Evolutionary conservation across 768 basidiomycete genomes (phyloP).

Genomic region (Steccherinum ochraceum): DNA sequence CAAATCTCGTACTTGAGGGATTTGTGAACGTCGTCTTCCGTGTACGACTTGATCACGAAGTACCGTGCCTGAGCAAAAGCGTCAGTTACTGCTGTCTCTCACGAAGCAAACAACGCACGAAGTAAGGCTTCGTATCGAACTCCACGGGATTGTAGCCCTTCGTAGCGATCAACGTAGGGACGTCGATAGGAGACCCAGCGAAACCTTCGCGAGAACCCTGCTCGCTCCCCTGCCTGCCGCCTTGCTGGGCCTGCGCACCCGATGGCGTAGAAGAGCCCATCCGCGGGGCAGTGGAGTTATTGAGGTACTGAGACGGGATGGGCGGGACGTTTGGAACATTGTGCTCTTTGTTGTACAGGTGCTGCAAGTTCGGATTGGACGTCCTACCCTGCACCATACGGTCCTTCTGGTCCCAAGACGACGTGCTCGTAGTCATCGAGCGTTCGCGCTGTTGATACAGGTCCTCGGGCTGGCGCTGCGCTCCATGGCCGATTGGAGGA

Average conservation of each 20-base stretch:
- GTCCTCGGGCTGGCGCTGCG: slow-evolving; percentile 19
- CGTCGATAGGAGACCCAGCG: slow-evolving; percentile 69
- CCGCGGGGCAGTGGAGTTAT: slow-evolving; percentile 33
- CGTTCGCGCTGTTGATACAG: slow-evolving; percentile 25
- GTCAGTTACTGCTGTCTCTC: neutral
- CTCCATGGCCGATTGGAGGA: slow-evolving; percentile 35
- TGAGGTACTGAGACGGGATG: slow-evolving; percentile 69
- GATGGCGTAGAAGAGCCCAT: slow-evolving; percentile 15
- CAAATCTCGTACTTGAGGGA: slow-evolving; percentile 96
- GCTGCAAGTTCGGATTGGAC: slow-evolving; percentile 68
- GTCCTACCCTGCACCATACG: slow-evolving; percentile 46
- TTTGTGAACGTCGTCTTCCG: slow-evolving; percentile 98
- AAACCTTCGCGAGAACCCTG: slow-evolving; percentile 25
- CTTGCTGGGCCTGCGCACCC: slow-evolving; percentile 13
- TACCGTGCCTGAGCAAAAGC: slow-evolving; percentile 61
- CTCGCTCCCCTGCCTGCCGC: slow-evolving; percentile 33
- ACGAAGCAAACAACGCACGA: slow-evolving; percentile 41
- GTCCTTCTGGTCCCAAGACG: slow-evolving; percentile 64
- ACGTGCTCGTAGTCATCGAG: slow-evolving; percentile 29
- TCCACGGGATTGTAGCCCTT: slow-evolving; percentile 89
- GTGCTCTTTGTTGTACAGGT: slow-evolving; percentile 40
- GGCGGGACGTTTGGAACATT: slow-evolving; percentile 61
- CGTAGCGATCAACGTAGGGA: slow-evolving; percentile 74
- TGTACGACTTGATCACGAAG: slow-evolving; percentile 99
- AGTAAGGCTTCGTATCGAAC: slow-evolving; percentile 76